Conservation (phyloP, 176 grass and related monocot species). For the Luzula sylvatica region DNA sequence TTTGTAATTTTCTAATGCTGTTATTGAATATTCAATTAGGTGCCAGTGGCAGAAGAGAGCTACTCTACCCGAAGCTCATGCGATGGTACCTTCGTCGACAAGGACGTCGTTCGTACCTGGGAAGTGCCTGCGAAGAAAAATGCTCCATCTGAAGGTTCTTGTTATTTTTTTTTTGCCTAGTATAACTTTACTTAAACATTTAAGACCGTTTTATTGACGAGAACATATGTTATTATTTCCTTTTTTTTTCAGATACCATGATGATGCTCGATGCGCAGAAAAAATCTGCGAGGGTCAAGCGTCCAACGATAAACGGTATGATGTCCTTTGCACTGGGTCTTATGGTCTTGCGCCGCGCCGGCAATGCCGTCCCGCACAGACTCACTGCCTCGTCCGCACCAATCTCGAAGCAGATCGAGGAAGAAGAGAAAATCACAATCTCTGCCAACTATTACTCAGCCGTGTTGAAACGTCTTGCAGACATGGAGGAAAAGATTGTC, state of each 20-base stretch:
- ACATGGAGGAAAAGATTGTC: constrained; percentile 72
- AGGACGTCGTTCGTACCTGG: constrained; percentile 7
- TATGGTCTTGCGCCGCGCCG: constrained; percentile 61
- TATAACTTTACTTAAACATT: no score
- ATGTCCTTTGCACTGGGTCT: constrained; percentile 86
- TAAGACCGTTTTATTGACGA: no score
- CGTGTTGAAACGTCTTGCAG: constrained; percentile 47
- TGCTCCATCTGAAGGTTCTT: constrained; percentile 9
- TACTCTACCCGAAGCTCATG: not conserved
- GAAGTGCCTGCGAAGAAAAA: constrained; percentile 3
- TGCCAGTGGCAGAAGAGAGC: constrained; percentile 5
- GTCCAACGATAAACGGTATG: constrained; percentile 54
- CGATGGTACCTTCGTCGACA: not conserved
- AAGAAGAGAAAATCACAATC: constrained; percentile 28
- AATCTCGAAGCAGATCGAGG: constrained; percentile 23
- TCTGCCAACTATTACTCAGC: constrained; percentile 41
- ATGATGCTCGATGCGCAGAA: constrained; percentile 5
- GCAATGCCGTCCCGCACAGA: constrained; percentile 54
- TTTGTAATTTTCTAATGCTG: not conserved
- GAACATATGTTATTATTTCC: no score
- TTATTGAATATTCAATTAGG: not conserved
- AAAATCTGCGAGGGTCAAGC: constrained; percentile 29
- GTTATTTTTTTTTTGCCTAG: no score
- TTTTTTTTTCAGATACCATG: not conserved
- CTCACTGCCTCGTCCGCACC: constrained; percentile 8